Evolutionary conservation across 2,329 filamentous ascomycete genomes (phyloP), one percentile per base, ranked within the genome.

Genomic region (Exophiala calicioides): DNA sequence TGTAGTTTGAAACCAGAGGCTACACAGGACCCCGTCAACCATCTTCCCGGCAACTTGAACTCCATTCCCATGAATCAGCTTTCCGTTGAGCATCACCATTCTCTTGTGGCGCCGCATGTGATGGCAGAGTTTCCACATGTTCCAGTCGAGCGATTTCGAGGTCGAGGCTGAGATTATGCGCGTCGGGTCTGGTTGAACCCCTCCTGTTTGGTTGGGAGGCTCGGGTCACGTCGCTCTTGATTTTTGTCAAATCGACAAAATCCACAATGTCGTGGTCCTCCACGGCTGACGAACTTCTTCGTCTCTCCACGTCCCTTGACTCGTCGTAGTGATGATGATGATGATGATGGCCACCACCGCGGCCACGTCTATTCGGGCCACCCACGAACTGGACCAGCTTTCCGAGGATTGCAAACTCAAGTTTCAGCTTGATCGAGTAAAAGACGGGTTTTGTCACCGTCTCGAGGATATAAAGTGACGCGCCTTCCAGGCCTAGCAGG

Each of bases 381-480:
- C 50, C 64, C 29, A 71, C 70, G 30, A 73, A 60, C 33, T 67
- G 62, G 38, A 74, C 65, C 16, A 73, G 58, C 60, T 72, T 69
- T 18, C 69, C 68, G 5, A 75, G 64, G 19, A 74, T 71, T 15
- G 72, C 72, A 53, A 74, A 74, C 55, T 75, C 72, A n/a, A 75
- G 67, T 49, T 75, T 75, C 36, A 75, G 57, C 55, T 75, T 75
- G 62, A 75, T 65, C 57, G 71, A 73, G 60, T 74, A 74, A 39
- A 75, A 62, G 34, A 68, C 65, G 20, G 69, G 69, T 57, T 74
- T 75, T 40, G 73, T 60, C 52, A 70, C 72, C 15, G 70, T 72
- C 51, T 75, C 71, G 57, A 73, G 66, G 47, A 70, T 68, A 47
- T 73, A 74, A 16, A 66, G 61, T 41, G 70, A 66, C 42, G 66